Evolutionary conservation across 179 eudicot genomes (phyloP), one percentile per base, ranked within the genome.

Genomic region (Beta corolliflora): DNA sequence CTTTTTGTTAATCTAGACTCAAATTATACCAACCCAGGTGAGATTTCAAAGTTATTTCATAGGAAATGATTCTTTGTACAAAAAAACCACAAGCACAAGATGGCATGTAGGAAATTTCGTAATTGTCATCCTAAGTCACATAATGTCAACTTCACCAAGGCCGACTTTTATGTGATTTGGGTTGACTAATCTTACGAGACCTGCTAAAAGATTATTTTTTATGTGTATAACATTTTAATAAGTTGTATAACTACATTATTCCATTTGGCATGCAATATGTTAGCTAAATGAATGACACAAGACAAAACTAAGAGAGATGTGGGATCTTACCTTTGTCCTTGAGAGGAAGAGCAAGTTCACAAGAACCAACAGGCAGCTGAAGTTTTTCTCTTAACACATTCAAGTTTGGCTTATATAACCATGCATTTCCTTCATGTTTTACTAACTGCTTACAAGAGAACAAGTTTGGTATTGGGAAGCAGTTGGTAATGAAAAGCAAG

Each of bases 301-400:
- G 1, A 60, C 19, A 60, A 59, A 5, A 56, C 7, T 54, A 18
- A 9, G 14, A 21, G 5, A 31, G 36, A 31, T 31, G 36, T 31
- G 36, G 36, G 1, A 25, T 9, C 25, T 5, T 50, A 94, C 97
- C 97, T 85, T 83, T 86, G 71, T 82, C 84, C 83, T 88, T 87
- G 54, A 92, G 87, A 60, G 98, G 95, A 83, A 93, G 90, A 2
- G 98, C 89, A 69, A 95, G 99, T 77, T 93, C 92, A 79, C 99
- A 95, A 15, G 99, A 93, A 3, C 99, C 99, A 21, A 92, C 88
- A 23, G 99, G 98, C 44, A 93, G 93, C 80, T 85, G 86, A 13
- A 92, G 83, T 80, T 95, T 95, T 59, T 88, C 89, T 81, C 95
- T 81, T 71, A 95, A 80, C 31, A 77, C 83, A 77, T 85, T 77